A percentile compares a stretch with the other conserved stretches of the same genome.
Conservation (phyloP, 1,284 basidiomycete genomes). For the Ustilago hordei region DNA sequence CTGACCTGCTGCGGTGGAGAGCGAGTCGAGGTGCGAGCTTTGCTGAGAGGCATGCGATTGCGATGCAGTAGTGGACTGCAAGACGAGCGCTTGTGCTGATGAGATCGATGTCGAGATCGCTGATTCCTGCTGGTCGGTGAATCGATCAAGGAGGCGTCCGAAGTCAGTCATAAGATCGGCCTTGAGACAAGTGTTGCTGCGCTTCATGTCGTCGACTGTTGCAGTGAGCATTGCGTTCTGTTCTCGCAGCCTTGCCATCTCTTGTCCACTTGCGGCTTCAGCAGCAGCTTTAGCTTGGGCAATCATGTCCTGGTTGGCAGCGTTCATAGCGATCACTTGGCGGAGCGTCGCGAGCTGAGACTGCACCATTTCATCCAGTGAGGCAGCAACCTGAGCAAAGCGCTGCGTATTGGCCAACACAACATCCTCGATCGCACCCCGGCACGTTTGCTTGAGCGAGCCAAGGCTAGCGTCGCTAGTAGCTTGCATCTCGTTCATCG, state of each 20-base stretch:
- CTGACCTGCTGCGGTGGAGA: conserved; percentile 9
- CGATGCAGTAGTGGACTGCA: conserved; percentile 15
- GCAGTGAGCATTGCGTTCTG: conserved; percentile 79
- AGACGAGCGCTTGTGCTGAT: conserved; percentile 72
- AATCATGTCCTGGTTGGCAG: conserved; percentile 52
- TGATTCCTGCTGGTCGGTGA: conserved; percentile 78
- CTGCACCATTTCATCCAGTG: conserved; percentile 67
- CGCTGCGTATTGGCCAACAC: conserved; percentile 32
- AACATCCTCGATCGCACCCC: conserved; percentile 69
- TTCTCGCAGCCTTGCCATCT: conserved; percentile 76
- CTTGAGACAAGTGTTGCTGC: conserved; percentile 77
- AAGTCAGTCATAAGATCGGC: conserved; percentile 80
- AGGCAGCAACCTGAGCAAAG: conserved; percentile 61
- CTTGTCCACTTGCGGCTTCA: conserved; percentile 73
- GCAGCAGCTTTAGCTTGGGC: conserved; percentile 74
- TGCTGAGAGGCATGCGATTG: conserved; percentile 24
- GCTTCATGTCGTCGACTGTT: conserved; percentile 78
- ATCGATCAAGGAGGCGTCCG: conserved; percentile 78
- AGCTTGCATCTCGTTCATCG: conserved; percentile 75
- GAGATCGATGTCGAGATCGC: conserved; percentile 77
- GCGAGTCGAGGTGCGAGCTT: conserved; percentile 11
- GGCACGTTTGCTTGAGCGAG: conserved; percentile 68
- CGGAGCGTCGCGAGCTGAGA: conserved; percentile 76
- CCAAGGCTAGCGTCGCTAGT: conserved; percentile 73
- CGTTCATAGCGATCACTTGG: conserved; percentile 75